Conservation (phyloP, 345 rosid species). For the Eucalyptus virginea region DNA sequence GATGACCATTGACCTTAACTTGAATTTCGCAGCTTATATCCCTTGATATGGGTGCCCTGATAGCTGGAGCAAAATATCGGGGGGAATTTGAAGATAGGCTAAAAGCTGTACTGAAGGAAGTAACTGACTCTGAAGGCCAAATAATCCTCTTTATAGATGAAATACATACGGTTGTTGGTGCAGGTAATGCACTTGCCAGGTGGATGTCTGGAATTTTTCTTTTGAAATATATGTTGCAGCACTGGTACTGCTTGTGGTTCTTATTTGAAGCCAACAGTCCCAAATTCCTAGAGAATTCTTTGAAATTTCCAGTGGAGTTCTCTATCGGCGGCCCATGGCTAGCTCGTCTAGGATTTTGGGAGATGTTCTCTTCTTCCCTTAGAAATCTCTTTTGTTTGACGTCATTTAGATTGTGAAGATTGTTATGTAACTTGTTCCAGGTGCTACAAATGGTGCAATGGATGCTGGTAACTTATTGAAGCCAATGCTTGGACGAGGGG, state of each 20-base stretch:
- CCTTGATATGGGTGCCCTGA: slow-evolving; percentile 97
- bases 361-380: neutral
- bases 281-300: neutral
- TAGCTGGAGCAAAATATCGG: slow-evolving; percentile 97
- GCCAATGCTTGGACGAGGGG: slow-evolving; percentile 99
- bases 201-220: neutral
- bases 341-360: neutral
- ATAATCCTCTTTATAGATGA: slow-evolving; percentile 90
- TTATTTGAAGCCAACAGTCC: neutral
- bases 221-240: neutral
- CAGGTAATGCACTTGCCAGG: slow-evolving; percentile 35
- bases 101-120: slow-evolving; percentile 94
- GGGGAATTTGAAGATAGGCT: slow-evolving; percentile 99
- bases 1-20: neutral
- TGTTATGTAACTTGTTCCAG: slow-evolving; percentile 24
- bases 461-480: slow-evolving; percentile 98
- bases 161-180: slow-evolving; percentile 99
- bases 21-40: slow-evolving; percentile 61
- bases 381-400: neutral
- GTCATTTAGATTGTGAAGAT: neutral
- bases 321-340: neutral
- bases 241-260: neutral
- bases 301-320: neutral
- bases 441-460: slow-evolving; percentile 99
- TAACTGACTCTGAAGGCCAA: slow-evolving; percentile 95